Base-by-base conservation (phyloP, 768 basidiomycete genomes). In the Hypholoma sublateritium region DNA sequence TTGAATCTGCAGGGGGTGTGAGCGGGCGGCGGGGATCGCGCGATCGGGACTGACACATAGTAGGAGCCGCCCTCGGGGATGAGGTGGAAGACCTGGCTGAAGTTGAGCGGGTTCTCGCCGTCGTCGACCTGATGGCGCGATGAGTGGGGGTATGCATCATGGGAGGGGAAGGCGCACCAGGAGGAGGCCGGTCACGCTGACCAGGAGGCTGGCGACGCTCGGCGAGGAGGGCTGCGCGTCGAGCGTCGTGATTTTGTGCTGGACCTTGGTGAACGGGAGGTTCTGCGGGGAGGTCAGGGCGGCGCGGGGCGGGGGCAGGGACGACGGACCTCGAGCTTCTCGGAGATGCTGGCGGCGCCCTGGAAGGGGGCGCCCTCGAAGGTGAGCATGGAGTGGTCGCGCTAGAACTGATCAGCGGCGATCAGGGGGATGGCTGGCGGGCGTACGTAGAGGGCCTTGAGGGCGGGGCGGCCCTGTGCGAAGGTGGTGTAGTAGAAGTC, bases 41-140 rank as follows among this genome's bases (percentile, higher is more conserved):
- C 28, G 28, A 32, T 32, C 28, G 21, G 25, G 17, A 41, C 91
- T 46, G 73, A 95, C 94, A 98, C 90, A 69, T 87, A 98, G 79
- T 89, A 95, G 62, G 83, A 83, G 17, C 61, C 64, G 5, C 78
- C 83, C 2, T 95, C 91, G 24, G 84, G 87, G 52, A 91, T 80
- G 56, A 99, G 85, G 63, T 96, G 93, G 85, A 99, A 99, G 60
- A 86, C 78, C 74, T 99, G 97, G 62, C 87, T 91, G 79, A 92
- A 99, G 65, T 85, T 86, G 55, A 99, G 77, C n/a, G 92, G 85
- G 62, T 91, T 90, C 56, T 73, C 42, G 60, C 78, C 80, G 59
- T 90, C 92, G 64, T 98, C 95, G 62, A 98, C 85, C 92, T 93
- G 62, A 50, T 57, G 58, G 39, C 45, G 16, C 41, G 49, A n/a